These are phyloP conservation scores for Diaporthe citri DNA, from an alignment of 2,329 filamentous ascomycete species.

Conservation along the genomic window DNA sequence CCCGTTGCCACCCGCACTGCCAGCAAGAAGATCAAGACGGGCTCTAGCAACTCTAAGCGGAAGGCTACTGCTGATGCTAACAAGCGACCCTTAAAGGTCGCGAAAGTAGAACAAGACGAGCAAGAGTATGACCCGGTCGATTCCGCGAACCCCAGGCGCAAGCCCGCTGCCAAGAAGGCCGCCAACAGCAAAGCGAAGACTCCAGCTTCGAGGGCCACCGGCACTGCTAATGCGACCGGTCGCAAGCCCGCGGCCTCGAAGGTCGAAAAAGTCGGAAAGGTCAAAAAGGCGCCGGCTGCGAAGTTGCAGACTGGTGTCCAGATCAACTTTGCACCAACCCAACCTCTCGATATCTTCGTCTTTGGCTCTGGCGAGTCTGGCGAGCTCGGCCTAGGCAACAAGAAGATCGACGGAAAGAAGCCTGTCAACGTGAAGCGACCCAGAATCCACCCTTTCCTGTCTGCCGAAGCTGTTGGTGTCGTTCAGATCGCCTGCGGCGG, in stretches of 20 bases:
- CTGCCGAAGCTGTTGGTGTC: conserved; percentile 70
- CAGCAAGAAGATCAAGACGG: conserved; percentile 22
- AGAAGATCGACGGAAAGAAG: conserved; percentile 68
- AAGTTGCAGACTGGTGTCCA: conserved; percentile 14
- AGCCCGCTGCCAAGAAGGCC: conserved; percentile 14
- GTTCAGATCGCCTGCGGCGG: conserved; percentile 84
- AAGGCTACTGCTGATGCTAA: conserved; percentile 10
- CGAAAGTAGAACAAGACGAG: background rate
- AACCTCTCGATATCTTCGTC: conserved; percentile 79
- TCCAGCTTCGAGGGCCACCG: conserved; percentile 46
- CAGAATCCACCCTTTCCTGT: conserved; percentile 73
- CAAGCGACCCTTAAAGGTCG: background rate
- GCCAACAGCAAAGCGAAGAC: conserved; percentile 39
- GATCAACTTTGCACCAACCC: conserved; percentile 74
- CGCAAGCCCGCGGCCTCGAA: conserved; percentile 37
- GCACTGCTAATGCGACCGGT: conserved; percentile 27
- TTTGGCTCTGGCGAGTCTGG: conserved; percentile 86
- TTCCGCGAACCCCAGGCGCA: background rate
- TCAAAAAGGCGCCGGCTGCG: background rate
- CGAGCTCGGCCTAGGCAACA: conserved; percentile 82
- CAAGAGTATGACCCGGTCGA: background rate
- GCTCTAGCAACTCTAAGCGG: conserved; percentile 7
- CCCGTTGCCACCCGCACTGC: background rate
- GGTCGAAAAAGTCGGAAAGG: conserved; percentile 10
- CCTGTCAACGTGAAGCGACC: conserved; percentile 81